phyloP scores from a whole-genome alignment of 305 asterid species.

The Fraxinus platypoda region DNA sequence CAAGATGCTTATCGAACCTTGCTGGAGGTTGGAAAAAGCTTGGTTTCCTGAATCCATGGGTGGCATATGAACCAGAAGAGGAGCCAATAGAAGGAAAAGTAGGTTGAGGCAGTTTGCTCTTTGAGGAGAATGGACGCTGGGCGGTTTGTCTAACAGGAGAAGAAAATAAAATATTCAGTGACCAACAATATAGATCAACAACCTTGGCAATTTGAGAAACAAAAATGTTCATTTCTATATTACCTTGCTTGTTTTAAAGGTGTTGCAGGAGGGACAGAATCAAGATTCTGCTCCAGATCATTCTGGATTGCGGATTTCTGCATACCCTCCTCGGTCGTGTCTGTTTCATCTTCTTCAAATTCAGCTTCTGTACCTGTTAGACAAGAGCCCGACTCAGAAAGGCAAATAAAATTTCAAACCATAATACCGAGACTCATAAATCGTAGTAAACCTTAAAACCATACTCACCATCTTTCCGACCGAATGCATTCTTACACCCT shows the following conservation, averaged over 20 bases:
- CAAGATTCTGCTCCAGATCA: constrained; percentile 50
- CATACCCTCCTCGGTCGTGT: constrained; percentile 33
- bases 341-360: constrained; percentile 61
- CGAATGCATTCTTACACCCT: constrained; percentile 88
- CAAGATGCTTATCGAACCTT: constrained; percentile 46
- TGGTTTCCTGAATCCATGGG: constrained; percentile 33
- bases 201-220: background rate
- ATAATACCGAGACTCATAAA: background rate
- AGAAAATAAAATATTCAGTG: background rate
- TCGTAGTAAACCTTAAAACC: background rate
- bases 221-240: background rate
- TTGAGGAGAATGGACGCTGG: constrained; percentile 55
- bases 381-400: constrained; percentile 35
- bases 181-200: background rate
- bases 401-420: constrained; percentile 7
- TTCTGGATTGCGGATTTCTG: constrained; percentile 37
- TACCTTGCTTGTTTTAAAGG: constrained; percentile 68
- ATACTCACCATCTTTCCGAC: constrained; percentile 81
- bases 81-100: constrained; percentile 51
- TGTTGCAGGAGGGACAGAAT: constrained; percentile 63
- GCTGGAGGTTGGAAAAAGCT: constrained; percentile 43
- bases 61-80: constrained; percentile 38
- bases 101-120: constrained; percentile 65
- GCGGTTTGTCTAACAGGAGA: constrained; percentile 42
- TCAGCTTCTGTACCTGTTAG: constrained; percentile 55